A percentile compares a stretch with the other conserved stretches of the same genome.
These are phyloP conservation scores for Boletales sp. DNA, from an alignment of 768 basidiomycete species.

Conservation along the genomic window DNA sequence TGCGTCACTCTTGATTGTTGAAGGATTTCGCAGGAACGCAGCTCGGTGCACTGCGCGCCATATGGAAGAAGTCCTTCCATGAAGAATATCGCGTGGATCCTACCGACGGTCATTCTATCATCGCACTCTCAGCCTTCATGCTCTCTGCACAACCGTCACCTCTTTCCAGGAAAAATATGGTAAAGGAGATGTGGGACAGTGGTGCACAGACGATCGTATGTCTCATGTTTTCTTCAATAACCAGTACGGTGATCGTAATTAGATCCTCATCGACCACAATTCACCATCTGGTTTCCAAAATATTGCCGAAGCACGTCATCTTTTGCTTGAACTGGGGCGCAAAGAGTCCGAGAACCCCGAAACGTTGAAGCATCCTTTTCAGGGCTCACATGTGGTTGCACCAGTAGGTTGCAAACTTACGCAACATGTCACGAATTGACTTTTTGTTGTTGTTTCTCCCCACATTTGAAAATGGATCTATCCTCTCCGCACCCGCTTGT, in stretches of 20 bases:
- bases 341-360: conserved; percentile 52
- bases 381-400: conserved; percentile 81
- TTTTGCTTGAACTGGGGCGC: conserved; percentile 60
- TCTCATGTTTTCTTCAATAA: not conserved
- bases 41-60: conserved; percentile 40
- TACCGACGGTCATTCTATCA: conserved; percentile 43
- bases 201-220: conserved; percentile 78
- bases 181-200: conserved; percentile 89
- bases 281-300: conserved; percentile 70
- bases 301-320: conserved; percentile 75
- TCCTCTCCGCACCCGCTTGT: conserved; percentile 1
- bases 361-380: conserved; percentile 31
- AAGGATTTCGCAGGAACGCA: conserved; percentile 41
- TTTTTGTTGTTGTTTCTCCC: conserved; percentile 6
- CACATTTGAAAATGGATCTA: conserved; percentile 14
- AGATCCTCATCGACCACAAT: conserved; percentile 87
- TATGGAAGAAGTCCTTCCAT: conserved; percentile 58
- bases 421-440: not conserved
- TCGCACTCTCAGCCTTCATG: conserved; percentile 85
- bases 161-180: conserved; percentile 57
- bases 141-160: conserved; percentile 68
- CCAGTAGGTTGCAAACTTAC: conserved; percentile 54
- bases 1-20: conserved; percentile 5
- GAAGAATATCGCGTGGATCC: conserved; percentile 42
- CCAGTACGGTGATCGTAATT: conserved; percentile 11